phyloP scores from a whole-genome alignment of 768 basidiomycete species.

The Paxillus ammoniavirescens region DNA sequence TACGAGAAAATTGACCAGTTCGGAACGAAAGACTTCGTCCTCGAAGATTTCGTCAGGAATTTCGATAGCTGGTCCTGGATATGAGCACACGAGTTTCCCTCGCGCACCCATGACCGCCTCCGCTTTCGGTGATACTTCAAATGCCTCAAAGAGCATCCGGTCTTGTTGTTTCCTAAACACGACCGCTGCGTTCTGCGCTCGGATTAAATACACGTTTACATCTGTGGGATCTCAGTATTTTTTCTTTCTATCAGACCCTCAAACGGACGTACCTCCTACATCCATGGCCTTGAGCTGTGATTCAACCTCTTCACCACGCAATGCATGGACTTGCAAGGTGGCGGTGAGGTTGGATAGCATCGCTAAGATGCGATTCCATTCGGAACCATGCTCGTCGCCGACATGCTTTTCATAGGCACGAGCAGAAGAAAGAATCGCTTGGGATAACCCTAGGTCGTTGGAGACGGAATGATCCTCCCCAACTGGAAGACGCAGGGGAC shows the following conservation, averaged over 20 bases:
- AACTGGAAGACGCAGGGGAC: constrained; percentile 41
- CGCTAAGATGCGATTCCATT: constrained; percentile 31
- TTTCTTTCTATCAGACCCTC: background rate
- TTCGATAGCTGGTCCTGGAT: constrained; percentile 44
- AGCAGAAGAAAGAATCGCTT: constrained; percentile 16
- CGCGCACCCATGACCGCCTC: constrained; percentile 34
- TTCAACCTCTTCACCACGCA: constrained; percentile 7
- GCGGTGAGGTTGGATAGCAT: constrained; percentile 31
- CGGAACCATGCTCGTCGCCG: background rate
- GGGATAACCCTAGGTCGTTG: constrained; percentile 28
- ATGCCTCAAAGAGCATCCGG: constrained; percentile 41
- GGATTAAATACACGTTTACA: constrained; percentile 36
- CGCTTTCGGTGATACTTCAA: constrained; percentile 42
- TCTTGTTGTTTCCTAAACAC: constrained; percentile 33
- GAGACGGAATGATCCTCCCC: constrained; percentile 26
- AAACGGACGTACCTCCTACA: constrained; percentile 13
- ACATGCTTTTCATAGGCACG: constrained; percentile 15
- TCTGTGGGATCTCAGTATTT: constrained; percentile 26
- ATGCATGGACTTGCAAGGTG: background rate
- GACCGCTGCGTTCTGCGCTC: constrained; percentile 48
- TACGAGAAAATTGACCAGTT: constrained; percentile 37
- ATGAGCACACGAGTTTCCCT: constrained; percentile 46
- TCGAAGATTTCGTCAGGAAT: constrained; percentile 24
- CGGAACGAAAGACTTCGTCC: constrained; percentile 21
- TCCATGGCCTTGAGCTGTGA: constrained; percentile 20